Evolutionary conservation across 2,329 filamentous ascomycete genomes (phyloP), one percentile per base, ranked within the genome.

Genomic region (Xylariomycetidae sp.): DNA sequence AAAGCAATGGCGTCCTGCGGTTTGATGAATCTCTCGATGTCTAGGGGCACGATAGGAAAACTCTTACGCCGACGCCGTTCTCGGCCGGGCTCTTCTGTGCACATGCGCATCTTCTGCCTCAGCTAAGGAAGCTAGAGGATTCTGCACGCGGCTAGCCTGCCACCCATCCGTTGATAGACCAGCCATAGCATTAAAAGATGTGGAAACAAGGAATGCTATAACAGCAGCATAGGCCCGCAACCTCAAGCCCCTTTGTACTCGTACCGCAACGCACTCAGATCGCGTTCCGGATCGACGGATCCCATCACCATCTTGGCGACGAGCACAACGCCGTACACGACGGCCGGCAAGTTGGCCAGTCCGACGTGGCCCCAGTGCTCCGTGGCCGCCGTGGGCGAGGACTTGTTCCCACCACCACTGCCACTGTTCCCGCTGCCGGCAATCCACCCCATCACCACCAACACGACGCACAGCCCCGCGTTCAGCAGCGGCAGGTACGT

Each of bases 11-110:
- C 9, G 84, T 96, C 44, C 64, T 98, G 58, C 75, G 85, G 47
- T 98, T 98, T 60, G 93, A 90, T 57, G 89, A 95, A 61, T 87
- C 82, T 42, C 87, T 96, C 67, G 84, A 89, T 53, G 70, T 77
- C 58, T 77, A 65, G 59, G 37, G n/a, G n/a, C n/a, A n/a, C n/a
- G n/a, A n/a, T n/a, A n/a, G n/a, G n/a, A n/a, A n/a, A n/a, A n/a
- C n/a, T n/a, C n/a, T n/a, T n/a, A n/a, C n/a, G n/a, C n/a, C n/a
- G n/a, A n/a, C n/a, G n/a, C n/a, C n/a, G n/a, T n/a, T n/a, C n/a
- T n/a, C n/a, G n/a, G n/a, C n/a, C n/a, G n/a, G n/a, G n/a, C n/a
- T n/a, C n/a, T n/a, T n/a, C n/a, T n/a, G n/a, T n/a, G n/a, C n/a
- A n/a, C n/a, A n/a, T n/a, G n/a, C n/a, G n/a, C n/a, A n/a, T n/a